Evolutionary conservation across 2,329 filamentous ascomycete species (phyloP).

Genomic region (Talaromyces sp.): DNA sequence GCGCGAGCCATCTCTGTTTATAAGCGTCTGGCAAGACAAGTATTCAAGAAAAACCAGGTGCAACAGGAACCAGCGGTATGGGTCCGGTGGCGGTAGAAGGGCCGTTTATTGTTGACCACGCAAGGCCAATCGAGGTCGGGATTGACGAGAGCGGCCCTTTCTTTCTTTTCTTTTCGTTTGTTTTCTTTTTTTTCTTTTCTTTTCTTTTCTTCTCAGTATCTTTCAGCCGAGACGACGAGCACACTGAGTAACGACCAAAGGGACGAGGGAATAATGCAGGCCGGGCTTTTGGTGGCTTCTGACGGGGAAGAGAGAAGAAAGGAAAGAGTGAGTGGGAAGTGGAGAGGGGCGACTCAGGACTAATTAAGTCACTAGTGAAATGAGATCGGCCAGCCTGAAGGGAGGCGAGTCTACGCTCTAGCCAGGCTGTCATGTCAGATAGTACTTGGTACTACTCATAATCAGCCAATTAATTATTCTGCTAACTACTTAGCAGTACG

Average conservation of each 20-base stretch:
- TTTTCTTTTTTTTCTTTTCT: not conserved
- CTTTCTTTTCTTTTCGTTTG: too few relatives aligned
- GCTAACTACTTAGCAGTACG: too few relatives aligned
- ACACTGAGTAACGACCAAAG: not conserved
- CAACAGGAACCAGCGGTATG: too few relatives aligned
- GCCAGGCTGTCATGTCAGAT: too few relatives aligned
- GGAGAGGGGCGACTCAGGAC: not conserved
- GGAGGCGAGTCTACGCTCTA: too few relatives aligned
- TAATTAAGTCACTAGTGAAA: not conserved
- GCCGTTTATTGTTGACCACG: not conserved
- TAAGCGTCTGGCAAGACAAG: not conserved
- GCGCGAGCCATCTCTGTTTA: constrained; percentile 30
- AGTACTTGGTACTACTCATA: too few relatives aligned
- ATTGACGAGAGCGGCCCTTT: not conserved
- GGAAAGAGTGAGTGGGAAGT: not conserved
- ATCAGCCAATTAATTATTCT: too few relatives aligned
- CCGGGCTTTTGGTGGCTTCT: not conserved
- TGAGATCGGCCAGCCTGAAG: not conserved
- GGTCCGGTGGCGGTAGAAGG: not conserved
- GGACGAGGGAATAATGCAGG: too few relatives aligned
- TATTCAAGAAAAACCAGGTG: not conserved
- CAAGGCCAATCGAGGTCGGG: not conserved
- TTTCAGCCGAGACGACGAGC: not conserved
- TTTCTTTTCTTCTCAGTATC: not conserved
- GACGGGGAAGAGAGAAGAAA: not conserved